These are phyloP conservation scores for Pestalotiopsis sp. DNA, from an alignment of 2,329 filamentous ascomycete species.

Conservation along the genomic window DNA sequence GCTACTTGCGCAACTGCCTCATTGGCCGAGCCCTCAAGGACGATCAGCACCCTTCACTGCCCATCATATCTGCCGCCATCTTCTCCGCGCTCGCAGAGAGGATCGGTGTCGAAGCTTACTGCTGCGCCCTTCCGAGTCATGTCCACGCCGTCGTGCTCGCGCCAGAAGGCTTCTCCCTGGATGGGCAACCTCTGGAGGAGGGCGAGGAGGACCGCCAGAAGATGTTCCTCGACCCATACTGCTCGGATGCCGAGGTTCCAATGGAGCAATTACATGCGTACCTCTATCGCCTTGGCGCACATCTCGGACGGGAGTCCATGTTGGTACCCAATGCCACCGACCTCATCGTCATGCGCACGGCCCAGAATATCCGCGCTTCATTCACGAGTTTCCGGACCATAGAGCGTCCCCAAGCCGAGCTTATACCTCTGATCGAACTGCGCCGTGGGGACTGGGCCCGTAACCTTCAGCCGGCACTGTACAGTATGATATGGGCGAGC, in stretches of 20 bases:
- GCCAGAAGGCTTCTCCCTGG: conserved; percentile 60
- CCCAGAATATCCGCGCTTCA: conserved; percentile 79
- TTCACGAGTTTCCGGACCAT: conserved; percentile 51
- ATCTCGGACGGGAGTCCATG: conserved; percentile 49
- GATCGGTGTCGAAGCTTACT: conserved; percentile 74
- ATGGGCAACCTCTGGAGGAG: conserved; percentile 44
- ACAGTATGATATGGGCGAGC: conserved; percentile 74
- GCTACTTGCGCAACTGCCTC: conserved; percentile 83
- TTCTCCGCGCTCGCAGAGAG: conserved; percentile 79
- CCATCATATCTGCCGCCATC: conserved; percentile 84
- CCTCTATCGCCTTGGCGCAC: conserved; percentile 53
- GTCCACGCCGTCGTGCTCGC: conserved; percentile 79
- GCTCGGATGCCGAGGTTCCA: conserved; percentile 67
- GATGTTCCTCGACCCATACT: conserved; percentile 87
- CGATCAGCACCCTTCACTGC: conserved; percentile 75
- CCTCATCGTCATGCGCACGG: conserved; percentile 74
- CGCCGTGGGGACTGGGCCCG: conserved; percentile 55
- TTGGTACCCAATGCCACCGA: conserved; percentile 66
- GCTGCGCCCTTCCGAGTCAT: conserved; percentile 82
- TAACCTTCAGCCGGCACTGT: conserved; percentile 62
- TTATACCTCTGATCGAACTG: conserved; percentile 38
- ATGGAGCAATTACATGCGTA: conserved; percentile 59
- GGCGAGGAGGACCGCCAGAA: conserved; percentile 47
- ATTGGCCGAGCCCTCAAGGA: conserved; percentile 80
- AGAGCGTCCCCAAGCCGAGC: conserved; percentile 39